Conservation (phyloP, 164 flowering plant genomes). For the Hamamelis virginiana region DNA sequence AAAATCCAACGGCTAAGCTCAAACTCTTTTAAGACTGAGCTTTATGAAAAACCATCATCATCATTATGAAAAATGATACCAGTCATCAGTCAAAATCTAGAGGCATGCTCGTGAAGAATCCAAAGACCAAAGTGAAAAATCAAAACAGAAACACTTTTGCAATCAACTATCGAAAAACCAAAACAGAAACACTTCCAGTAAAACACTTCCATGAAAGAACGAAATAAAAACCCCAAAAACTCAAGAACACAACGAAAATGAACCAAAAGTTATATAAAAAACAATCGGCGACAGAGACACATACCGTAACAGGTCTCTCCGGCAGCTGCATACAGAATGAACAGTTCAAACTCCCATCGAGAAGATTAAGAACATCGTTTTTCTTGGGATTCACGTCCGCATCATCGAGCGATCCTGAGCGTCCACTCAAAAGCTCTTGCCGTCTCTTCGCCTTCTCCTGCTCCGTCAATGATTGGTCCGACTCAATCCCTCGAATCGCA, state of each 20-base stretch:
- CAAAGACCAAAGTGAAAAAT: background rate
- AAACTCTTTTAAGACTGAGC: background rate
- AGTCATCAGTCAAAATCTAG: background rate
- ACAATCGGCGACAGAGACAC: conserved; percentile 3
- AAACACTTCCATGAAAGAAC: too few relatives aligned
- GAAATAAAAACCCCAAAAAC: too few relatives aligned
- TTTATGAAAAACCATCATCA: background rate
- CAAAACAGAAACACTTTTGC: too few relatives aligned
- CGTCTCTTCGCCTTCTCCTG: conserved; percentile 70
- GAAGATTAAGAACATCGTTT: conserved; percentile 33
- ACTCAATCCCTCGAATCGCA: conserved; percentile 66
- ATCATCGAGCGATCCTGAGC: background rate
- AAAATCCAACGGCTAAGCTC: background rate
- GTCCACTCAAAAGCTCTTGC: conserved; percentile 66
- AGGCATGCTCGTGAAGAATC: background rate
- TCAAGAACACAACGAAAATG: too few relatives aligned
- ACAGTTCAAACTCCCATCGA: conserved; percentile 58
- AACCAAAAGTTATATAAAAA: background rate
- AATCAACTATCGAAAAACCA: too few relatives aligned
- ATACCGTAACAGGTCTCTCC: conserved; percentile 84
- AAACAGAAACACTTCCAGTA: too few relatives aligned
- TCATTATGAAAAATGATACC: background rate
- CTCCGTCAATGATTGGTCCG: conserved; percentile 55
- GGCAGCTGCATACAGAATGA: conserved; percentile 70
- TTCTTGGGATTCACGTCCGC: conserved; percentile 12